Percentiles rank a stretch among this genome's conserved stretches.
Evolutionary conservation across 495 filamentous ascomycete species (phyloP).

Genomic region (Xylaria curta): DNA sequence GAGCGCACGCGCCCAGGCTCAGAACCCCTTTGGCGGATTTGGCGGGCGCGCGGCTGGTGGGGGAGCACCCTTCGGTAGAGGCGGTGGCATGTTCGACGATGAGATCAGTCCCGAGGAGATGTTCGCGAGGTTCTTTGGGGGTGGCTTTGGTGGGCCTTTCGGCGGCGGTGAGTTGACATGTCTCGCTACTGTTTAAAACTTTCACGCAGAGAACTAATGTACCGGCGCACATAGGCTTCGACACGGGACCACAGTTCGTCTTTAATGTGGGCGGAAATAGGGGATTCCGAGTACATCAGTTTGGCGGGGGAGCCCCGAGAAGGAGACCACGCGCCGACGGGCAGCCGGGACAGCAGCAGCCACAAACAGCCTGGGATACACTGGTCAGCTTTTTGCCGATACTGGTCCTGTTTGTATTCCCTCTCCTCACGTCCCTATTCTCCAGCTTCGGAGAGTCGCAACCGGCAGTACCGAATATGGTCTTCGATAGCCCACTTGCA

Average conservation of each 20-base stretch:
- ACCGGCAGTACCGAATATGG: conserved; percentile 69
- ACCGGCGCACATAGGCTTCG: conserved; percentile 52
- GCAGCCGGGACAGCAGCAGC: conserved; percentile 50
- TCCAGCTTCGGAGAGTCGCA: conserved; percentile 57
- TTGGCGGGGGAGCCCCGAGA: conserved; percentile 72
- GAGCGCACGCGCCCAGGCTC: conserved; percentile 59
- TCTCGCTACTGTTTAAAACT: neutral
- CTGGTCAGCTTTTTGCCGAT: conserved; percentile 78
- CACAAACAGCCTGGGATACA: conserved; percentile 54
- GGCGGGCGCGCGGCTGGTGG: conserved; percentile 51
- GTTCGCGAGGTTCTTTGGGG: conserved; percentile 93
- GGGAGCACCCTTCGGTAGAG: conserved; percentile 46
- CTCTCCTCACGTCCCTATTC: conserved; percentile 82
- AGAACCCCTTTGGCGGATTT: conserved; percentile 79
- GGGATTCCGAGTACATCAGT: conserved; percentile 84
- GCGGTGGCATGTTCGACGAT: conserved; percentile 76
- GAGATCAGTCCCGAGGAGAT: conserved; percentile 97
- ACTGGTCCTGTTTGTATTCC: conserved; percentile 86
- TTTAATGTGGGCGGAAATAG: conserved; percentile 90
- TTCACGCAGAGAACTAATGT: conserved; percentile 27
- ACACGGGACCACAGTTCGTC: conserved; percentile 81
- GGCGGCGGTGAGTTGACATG: conserved; percentile 57
- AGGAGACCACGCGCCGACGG: conserved; percentile 69
- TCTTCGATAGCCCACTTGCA: conserved; percentile 68
- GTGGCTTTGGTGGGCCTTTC: conserved; percentile 74